Base-by-base conservation (phyloP, 2,329 filamentous ascomycete species). In the Ascocoryne sarcoides region DNA sequence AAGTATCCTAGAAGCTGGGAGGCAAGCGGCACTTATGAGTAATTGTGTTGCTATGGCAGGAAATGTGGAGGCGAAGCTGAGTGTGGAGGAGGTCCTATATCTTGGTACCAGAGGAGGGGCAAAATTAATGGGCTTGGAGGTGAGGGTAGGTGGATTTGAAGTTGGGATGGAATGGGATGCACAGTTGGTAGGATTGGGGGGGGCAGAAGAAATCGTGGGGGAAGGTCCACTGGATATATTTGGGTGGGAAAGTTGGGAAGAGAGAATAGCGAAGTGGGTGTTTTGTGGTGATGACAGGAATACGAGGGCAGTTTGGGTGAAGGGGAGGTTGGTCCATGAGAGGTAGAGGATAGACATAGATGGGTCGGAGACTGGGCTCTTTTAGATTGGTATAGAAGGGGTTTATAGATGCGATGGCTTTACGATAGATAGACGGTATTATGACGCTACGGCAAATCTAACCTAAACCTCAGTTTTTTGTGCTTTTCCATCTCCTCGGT, bases 211-310 rank as follows among this genome's bases (percentile, higher is more conserved):
- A n/a, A 37, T 3, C 69, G 76, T 1, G 64, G 65, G 1, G 63
- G 64, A 65, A 1, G 79, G 82, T 0, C 78, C 80, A 34, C 86
- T 95, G 0, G 88, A 95, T 62, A 62, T 95, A 0, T 98, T 95
- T 67, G 89, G 88, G 1, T 87, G 82, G 75, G 90, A 96, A 71
- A 75, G 58, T n/a, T 93, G 84, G 86, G 76, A 82, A 29, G 86
- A 96, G 55, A 76, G 70, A 56, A 65, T 96, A 9, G 84, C 86
- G 38, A 98, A 98, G 69, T 98, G 92, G 92, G 69, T 96, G 46
- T 98, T 84, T 64, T 84, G 77, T 50, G 92, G 92, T 0, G 89
- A 96, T 66, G 92, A 96, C 64, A 71, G 90, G 51, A 96, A 96
- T 61, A 90, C 88, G 2, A 73, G 72, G 53, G 79, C 73, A 51